Evolutionary conservation across 1,139 yeast genomes (phyloP).

Genomic region (Eremothecium gossypii): DNA sequence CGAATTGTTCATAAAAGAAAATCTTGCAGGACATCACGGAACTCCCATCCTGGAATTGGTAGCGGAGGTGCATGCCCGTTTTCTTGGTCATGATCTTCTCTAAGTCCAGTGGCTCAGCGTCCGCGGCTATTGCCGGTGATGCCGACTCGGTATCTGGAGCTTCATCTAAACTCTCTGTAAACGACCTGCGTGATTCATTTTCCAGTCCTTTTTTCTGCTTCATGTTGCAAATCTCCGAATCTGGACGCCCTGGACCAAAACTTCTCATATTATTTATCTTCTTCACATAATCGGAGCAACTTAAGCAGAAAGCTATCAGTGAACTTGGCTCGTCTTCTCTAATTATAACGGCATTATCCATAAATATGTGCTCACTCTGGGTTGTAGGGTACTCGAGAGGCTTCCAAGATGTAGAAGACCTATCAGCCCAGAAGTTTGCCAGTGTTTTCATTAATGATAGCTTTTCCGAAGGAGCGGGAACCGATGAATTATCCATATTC

Average conservation of each 20-base stretch:
- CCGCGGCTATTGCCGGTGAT: not conserved
- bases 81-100: slow-evolving; percentile 70
- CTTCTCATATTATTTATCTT: slow-evolving; percentile 35
- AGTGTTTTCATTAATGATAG: slow-evolving; percentile 73
- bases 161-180: slow-evolving; percentile 4
- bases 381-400: slow-evolving; percentile 78
- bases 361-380: slow-evolving; percentile 81
- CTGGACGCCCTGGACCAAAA: slow-evolving; percentile 5
- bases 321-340: slow-evolving; percentile 97
- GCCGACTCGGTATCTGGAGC: slow-evolving; percentile 2
- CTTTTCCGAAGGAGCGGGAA: slow-evolving; percentile 45
- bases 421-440: slow-evolving; percentile 93
- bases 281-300: slow-evolving; percentile 70
- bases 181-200: slow-evolving; percentile 9
- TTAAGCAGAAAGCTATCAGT: slow-evolving; percentile 82
- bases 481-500: slow-evolving; percentile 18
- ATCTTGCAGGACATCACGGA: slow-evolving; percentile 85
- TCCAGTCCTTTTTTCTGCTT: slow-evolving; percentile 9
- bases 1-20: slow-evolving; percentile 93
- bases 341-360: slow-evolving; percentile 87
- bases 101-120: slow-evolving; percentile 23
- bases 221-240: slow-evolving; percentile 7
- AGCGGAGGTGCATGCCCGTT: slow-evolving; percentile 82
- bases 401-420: slow-evolving; percentile 94
- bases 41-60: slow-evolving; percentile 80